phyloP scores from a whole-genome alignment of 805 yeast species.

The Aciculoconidium aculeatum region DNA sequence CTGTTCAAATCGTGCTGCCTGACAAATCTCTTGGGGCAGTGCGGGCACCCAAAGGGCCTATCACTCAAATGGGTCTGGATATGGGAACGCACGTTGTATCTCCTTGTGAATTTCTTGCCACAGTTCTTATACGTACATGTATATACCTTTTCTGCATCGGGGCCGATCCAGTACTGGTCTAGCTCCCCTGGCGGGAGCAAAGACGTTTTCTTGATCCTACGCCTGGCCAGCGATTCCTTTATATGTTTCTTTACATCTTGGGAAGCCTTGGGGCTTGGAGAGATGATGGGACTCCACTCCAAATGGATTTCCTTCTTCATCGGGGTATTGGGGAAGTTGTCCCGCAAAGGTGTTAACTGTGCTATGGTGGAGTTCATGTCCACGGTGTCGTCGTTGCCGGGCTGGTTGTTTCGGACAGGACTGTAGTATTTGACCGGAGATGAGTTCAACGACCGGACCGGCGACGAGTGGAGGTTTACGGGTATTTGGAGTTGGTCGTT shows the following conservation, averaged over 20 bases:
- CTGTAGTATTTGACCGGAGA: conserved; percentile 26
- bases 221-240: conserved; percentile 41
- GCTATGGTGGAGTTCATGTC: conserved; percentile 37
- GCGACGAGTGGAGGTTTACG: conserved; percentile 6
- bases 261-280: conserved; percentile 25
- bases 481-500: too few species aligned
- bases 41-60: conserved; percentile 78
- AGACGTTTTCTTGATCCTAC: conserved; percentile 51
- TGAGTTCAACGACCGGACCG: conserved; percentile 17
- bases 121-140: conserved; percentile 74
- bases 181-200: conserved; percentile 85
- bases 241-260: conserved; percentile 16
- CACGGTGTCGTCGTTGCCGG: conserved; percentile 24
- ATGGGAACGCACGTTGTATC: conserved; percentile 91
- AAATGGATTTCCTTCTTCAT: conserved; percentile 25
- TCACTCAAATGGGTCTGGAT: conserved; percentile 95
- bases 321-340: conserved; percentile 30
- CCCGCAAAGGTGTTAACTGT: conserved; percentile 35
- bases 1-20: conserved; percentile 92
- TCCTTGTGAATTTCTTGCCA: conserved; percentile 75
- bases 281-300: conserved; percentile 42
- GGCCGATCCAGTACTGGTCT: conserved; percentile 77
- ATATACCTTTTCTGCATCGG: conserved; percentile 64
- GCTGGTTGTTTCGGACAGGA: conserved; percentile 13
- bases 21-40: conserved; percentile 82